Evolutionary conservation across 2,329 filamentous ascomycete species (phyloP).

Genomic region (Cladosporium sp.): DNA sequence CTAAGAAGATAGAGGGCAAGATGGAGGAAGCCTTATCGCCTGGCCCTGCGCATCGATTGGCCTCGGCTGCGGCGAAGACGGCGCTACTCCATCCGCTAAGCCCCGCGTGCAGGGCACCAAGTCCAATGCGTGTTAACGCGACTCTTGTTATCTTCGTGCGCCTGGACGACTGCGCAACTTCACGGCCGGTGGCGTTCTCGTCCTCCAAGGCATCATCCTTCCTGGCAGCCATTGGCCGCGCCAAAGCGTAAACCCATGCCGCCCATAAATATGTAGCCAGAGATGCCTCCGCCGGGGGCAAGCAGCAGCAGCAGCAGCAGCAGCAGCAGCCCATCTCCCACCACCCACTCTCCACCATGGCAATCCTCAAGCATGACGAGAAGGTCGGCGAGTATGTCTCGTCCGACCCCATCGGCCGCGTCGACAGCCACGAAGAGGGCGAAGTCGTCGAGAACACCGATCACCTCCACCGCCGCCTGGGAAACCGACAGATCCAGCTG

Average conservation of each 20-base stretch:
- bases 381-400: background rate
- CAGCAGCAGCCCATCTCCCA: background rate
- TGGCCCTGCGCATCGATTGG: background rate
- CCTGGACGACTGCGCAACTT: background rate
- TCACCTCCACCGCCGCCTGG: conserved; percentile 28
- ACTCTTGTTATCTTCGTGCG: background rate
- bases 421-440: conserved; percentile 2
- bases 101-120: background rate
- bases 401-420: background rate
- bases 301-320: background rate
- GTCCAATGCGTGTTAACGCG: background rate
- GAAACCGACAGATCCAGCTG: conserved; percentile 33
- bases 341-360: background rate
- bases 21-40: background rate
- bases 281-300: background rate
- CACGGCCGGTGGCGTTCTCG: background rate
- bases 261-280: background rate
- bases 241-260: background rate
- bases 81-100: background rate
- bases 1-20: background rate
- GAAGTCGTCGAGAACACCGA: conserved; percentile 22
- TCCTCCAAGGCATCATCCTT: background rate
- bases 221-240: background rate
- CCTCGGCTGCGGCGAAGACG: background rate
- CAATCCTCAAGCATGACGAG: background rate